Percentiles rank a stretch among this genome's conserved stretches.
phyloP scores from a whole-genome alignment of 345 rosid genomes.

The Noccaea bulbosa region DNA sequence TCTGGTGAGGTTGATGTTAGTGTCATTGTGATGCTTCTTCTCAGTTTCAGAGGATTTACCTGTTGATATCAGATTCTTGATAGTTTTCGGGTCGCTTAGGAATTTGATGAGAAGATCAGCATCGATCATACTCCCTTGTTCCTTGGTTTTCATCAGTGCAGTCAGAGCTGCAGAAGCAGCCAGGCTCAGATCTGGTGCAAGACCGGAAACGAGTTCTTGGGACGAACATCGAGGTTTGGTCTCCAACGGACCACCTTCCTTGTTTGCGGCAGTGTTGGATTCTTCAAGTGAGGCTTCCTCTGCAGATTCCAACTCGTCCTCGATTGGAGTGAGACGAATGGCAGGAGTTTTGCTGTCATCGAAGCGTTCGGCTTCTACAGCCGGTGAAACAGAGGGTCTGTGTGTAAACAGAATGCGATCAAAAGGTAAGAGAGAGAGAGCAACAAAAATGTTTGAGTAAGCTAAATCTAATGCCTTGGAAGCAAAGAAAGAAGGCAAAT shows the following conservation, averaged over 20 bases:
- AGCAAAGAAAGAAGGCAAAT: conserved; percentile 1
- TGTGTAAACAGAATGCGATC: conserved; percentile 3
- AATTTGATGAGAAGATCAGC: conserved; percentile 58
- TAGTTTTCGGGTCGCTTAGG: conserved; percentile 55
- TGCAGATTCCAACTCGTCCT: conserved; percentile 48
- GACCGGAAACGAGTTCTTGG: conserved; percentile 28
- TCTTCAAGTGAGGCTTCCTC: conserved; percentile 17
- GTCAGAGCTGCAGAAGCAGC: conserved; percentile 54
- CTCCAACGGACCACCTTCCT: conserved; percentile 25
- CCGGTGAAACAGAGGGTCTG: conserved; percentile 57
- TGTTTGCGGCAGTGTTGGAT: conserved; percentile 8
- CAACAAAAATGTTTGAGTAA: conserved; percentile 3
- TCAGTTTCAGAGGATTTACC: conserved; percentile 33
- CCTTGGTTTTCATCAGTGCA: conserved; percentile 46
- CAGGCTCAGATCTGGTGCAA: conserved; percentile 39
- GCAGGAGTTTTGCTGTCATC: conserved; percentile 57
- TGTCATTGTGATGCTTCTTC: neutral
- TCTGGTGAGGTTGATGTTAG: conserved; percentile 13
- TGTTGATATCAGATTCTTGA: conserved; percentile 45
- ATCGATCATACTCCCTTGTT: conserved; percentile 54
- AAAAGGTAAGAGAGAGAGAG: neutral
- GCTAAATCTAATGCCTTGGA: neutral
- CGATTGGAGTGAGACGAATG: conserved; percentile 62
- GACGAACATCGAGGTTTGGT: conserved; percentile 14
- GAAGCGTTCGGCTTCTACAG: conserved; percentile 44